Conservation (phyloP, 495 filamentous ascomycete genomes). For the Darksidea phi region DNA sequence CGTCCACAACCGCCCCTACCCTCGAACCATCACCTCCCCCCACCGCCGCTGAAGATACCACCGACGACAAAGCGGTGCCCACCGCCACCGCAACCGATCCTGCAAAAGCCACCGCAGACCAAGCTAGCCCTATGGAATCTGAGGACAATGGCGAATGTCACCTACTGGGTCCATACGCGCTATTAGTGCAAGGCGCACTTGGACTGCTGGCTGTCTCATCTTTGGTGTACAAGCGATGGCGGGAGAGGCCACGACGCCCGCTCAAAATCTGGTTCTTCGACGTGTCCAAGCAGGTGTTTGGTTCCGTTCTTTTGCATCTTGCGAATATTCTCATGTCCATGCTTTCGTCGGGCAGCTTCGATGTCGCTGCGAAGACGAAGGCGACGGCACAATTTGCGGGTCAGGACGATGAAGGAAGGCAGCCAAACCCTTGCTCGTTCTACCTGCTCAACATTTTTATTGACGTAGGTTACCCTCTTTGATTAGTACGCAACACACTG, state of each 20-base stretch:
- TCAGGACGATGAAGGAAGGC: constrained; percentile 54
- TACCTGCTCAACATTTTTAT: constrained; percentile 92
- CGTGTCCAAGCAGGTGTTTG: constrained; percentile 95
- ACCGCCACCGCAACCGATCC: constrained; percentile 14
- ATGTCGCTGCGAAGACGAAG: constrained; percentile 34
- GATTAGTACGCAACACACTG: neutral
- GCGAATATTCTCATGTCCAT: constrained; percentile 94
- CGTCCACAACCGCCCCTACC: neutral
- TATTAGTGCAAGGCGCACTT: constrained; percentile 85
- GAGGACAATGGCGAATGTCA: constrained; percentile 68
- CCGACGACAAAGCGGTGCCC: constrained; percentile 2
- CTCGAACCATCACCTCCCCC: constrained; percentile 2
- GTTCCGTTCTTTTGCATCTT: constrained; percentile 82
- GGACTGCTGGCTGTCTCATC: constrained; percentile 78
- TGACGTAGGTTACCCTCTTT: constrained; percentile 66
- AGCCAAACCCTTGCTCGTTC: constrained; percentile 93
- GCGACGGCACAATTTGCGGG: constrained; percentile 24
- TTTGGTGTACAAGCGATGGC: constrained; percentile 89
- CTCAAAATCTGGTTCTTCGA: constrained; percentile 96
- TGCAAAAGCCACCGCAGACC: constrained; percentile 5
- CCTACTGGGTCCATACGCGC: constrained; percentile 80
- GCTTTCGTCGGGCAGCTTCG: constrained; percentile 80
- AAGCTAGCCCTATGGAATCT: constrained; percentile 36
- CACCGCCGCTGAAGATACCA: neutral
- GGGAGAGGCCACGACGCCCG: constrained; percentile 86